Evolutionary conservation across 208 protist genomes (phyloP), one percentile per base, ranked within the genome.

Genomic region (Wallacemonas collosoma): DNA sequence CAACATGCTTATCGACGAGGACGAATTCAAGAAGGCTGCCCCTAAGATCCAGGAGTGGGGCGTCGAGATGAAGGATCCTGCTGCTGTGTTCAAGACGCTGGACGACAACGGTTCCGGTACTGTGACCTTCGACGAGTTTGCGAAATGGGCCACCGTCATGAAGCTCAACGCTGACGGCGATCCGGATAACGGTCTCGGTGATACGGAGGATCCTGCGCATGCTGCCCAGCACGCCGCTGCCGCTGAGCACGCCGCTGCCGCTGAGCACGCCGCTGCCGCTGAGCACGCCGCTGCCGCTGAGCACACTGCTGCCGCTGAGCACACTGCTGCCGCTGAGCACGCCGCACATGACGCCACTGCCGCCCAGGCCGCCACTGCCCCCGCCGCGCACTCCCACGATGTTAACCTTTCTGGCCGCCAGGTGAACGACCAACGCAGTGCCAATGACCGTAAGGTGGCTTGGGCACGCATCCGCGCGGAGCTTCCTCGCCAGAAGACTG

Each of bases 61-160:
- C 41, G 60, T 75, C 3, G 68, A 73, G 56, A 73, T 86, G 38
- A 58, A 12, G 17, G 72, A 88, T 57, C 65, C 77, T 1, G 71
- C 65, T 2, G 41, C 51, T 53, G 72, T 75, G 17, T 91, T 91
- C 78, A 79, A 83, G 45, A 67, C 72, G 68, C 69, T 91, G 44
- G 86, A 91, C 61, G 71, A 55, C 44, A 80, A 88, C 75, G 77
- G 75, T 36, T 71, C 76, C 53, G 86, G 86, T 35, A 61, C 75
- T 54, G 75, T 91, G 47, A 73, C 79, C 51, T 86, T 88, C 67
- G 75, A 83, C 60, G 86, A 91, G 78, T 87, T 90, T 57, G 72
- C 76, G 35, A 61, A 40, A 9, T 89, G 81, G 81, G 85, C 79
- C 62, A 58, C 77, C 2, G 63, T 53, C 36, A 70, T 77, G 55